Evolutionary conservation across 495 filamentous ascomycete genomes (phyloP), one percentile per base, ranked within the genome.

Genomic region (Aspergillus carlsbadensis): DNA sequence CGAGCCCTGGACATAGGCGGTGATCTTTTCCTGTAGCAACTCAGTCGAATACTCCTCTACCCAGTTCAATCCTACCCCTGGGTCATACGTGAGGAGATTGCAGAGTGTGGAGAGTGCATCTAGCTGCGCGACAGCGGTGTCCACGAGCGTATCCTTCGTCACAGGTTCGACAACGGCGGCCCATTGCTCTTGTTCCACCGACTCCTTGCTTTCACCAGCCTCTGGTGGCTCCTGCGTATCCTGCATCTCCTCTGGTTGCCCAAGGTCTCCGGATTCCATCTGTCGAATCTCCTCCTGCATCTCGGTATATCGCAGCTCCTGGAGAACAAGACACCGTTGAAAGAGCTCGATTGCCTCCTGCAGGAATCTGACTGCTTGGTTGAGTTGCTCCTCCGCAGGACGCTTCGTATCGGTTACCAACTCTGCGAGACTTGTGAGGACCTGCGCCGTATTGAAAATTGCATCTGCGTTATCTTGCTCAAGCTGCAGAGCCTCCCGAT

Each of bases 381-480:
- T 62, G 10, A 70, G 64, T 20, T 71, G 66, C 18, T 75, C 70
- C 7, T 81, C 78, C 8, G 53, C 60, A 0, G 70, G 69, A 14
- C 67, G 67, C 54, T 74, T 78, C 26, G 68, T 70, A 37, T 85
- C 81, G 2, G 77, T 68, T 5, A 85, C 64, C 3, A 68, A 70
- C 68, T 90, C 87, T 6, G 81, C 84, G 20, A 89, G 66, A 59
- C 82, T 85, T 3, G 80, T 84, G 15, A 88, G 73, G 10, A 88
- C 83, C 70, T 89, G 87, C 10, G 75, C 83, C 10, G 80, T 86
- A 63, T 90, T 90, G 74, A 88, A 90, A 10, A 87, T 69, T 10
- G 77, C 74, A 69, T 90, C 84, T 2, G 84, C 70, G 70, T 86
- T 87, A 21, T 84, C 75, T 58, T 81, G 75, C 26, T 85, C 74